Evolutionary conservation across 257 asterid genomes (phyloP).

Genomic region (Solanum arcanum): DNA sequence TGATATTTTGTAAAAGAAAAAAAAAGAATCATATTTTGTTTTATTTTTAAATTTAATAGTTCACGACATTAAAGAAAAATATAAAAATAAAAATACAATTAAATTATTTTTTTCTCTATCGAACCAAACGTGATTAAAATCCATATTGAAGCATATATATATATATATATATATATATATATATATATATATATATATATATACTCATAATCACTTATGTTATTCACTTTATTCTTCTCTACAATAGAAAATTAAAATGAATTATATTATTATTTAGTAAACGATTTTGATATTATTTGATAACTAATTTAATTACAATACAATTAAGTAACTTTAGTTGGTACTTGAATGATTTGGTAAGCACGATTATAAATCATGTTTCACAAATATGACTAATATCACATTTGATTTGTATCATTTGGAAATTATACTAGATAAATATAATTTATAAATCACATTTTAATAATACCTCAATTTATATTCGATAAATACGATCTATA

Average conservation of each 20-base stretch:
- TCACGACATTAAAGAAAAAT: rapidly evolving
- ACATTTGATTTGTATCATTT: rapidly evolving
- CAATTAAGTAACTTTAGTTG: no score
- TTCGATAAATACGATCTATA: not conserved
- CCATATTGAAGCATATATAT: not conserved
- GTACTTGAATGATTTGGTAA: not conserved
- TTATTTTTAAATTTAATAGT: no score
- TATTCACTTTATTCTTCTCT: not conserved
- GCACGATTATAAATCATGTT: not conserved
- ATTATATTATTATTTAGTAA: not conserved
- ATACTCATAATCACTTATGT: not conserved
- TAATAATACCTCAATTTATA: not conserved
- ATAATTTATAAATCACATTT: not conserved
- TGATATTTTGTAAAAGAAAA: not conserved
- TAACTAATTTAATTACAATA: not conserved
- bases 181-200: not conserved
- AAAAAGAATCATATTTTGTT: not conserved
- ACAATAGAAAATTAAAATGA: not conserved
- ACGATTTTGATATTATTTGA: no score
- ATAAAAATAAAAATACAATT: not conserved
- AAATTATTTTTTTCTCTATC: not conserved
- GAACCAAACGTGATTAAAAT: not conserved
- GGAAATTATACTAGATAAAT: not conserved
- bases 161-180: not conserved
- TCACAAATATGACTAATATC: no score